Base-by-base conservation (phyloP, 202 grass and related monocot species). In the Cymbopogon flexuosus region DNA sequence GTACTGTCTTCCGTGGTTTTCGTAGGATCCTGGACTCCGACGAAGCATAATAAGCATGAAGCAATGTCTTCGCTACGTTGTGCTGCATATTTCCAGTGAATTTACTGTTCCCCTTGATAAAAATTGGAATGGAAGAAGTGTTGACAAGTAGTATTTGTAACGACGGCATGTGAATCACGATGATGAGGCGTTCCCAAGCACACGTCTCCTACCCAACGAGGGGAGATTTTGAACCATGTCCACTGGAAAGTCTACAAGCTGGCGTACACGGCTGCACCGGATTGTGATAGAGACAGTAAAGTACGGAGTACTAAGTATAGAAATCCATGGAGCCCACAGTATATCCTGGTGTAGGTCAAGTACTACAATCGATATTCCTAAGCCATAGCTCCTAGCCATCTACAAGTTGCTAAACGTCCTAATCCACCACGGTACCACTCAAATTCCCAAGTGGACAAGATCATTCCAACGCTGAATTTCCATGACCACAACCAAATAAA, bases 211-310 rank as follows among this genome's bases (percentile, higher is more conserved):
- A 19, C 52, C 51, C 14, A 3, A 7, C 35, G 45, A 41, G 30
- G 37, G 39, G 40, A 1, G 39, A 40, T 6, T 5, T 33, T 16
- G 63, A 76, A 60, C 39, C 49, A 41, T 12, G 24, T 73, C 12
- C 35, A 59, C 15, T 31, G 1, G 18, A 52, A 52, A 8, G 5
- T 52, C 16, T 7, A 52, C 49, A 73, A 46, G 37, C 70, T 86
- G 51, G 62, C 49, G 80, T 79, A 8, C 79, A 74, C 68, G 85
- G 75, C 75, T 65, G 24, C 75, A 14, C 10, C 9, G 22, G 58
- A 11, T 18, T 33, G 14, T 2, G n/a, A 68, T 0, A 14, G 68
- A 0, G 75, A 79, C 75, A 30, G 16, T 8, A 57, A 22, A 22
- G 8, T 22, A 33, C 27, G 27, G 27, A 27, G 27, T 33, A 33